These are phyloP conservation scores for Aspergillus sp. DNA, from an alignment of 2,329 filamentous ascomycete genomes.

Conservation along the genomic window DNA sequence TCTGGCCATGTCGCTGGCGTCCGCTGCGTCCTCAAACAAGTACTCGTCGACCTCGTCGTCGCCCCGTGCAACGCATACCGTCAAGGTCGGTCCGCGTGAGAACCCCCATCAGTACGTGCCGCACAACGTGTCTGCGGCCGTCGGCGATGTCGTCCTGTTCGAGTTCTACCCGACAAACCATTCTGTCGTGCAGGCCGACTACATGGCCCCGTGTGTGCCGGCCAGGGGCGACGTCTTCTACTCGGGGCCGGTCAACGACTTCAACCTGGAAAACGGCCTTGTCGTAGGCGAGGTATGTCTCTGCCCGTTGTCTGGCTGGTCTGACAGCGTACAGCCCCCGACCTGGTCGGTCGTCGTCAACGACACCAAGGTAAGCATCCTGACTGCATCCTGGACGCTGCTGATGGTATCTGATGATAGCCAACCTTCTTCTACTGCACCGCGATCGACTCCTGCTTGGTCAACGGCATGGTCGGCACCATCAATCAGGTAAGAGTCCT, in stretches of 20 bases:
- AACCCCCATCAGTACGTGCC: conserved; percentile 25
- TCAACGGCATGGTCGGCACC: conserved; percentile 62
- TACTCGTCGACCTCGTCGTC: conserved; percentile 8
- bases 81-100: conserved; percentile 24
- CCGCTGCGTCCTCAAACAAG: conserved; percentile 1
- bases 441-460: conserved; percentile 55
- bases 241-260: conserved; percentile 35
- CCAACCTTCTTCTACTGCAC: conserved; percentile 64
- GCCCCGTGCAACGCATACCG: conserved; percentile 19
- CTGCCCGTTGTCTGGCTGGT: neutral
- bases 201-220: conserved; percentile 53
- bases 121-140: conserved; percentile 17
- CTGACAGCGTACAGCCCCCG: conserved; percentile 17
- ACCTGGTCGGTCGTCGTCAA: conserved; percentile 43
- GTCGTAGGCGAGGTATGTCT: conserved; percentile 22
- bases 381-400: neutral
- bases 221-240: conserved; percentile 25
- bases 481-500: conserved; percentile 54
- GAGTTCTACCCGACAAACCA: conserved; percentile 56
- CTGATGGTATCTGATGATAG: conserved; percentile 5
- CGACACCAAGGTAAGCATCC: conserved; percentile 38
- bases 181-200: conserved; percentile 54
- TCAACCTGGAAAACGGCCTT: conserved; percentile 38
- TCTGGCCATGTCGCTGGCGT: neutral
- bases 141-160: conserved; percentile 39